Evolutionary conservation across 305 asterid species (phyloP), one percentile per base, ranked within the genome.

Genomic region (Rubia tinctorum): DNA sequence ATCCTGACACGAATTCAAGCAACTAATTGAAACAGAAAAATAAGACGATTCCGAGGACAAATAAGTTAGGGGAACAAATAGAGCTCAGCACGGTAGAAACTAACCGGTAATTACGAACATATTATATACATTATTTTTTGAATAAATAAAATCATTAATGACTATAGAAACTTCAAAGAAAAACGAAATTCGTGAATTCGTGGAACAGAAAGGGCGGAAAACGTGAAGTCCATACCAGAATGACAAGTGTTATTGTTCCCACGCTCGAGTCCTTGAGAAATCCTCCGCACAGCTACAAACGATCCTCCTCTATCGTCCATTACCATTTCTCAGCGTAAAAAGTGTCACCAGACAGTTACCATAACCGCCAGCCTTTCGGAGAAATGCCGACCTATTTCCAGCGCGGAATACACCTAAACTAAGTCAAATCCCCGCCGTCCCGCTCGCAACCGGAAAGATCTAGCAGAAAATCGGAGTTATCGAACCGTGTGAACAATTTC

Each of bases 231-330:
- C 27, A 25, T 75, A 83, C 86, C 84, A 73, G 87, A 83, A 88
- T 94, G 96, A 77, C 92, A 90, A 75, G 92, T 84, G 81, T 78
- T 86, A 81, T 43, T 83, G 81, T 62, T 73, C 13, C 92, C 95
- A 69, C 94, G 90, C 80, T 93, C 96, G 72, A 93, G 90, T 34
- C 98, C 96, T 69, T 87, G 98, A 47, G 97, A 90, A 78, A 94
- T 91, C 75, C 97, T 93, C 84, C 99, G 79, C 75, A 91, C 97
- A 13, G 99, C 97, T 64, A 94, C 97, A 64, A 94, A 94, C 65
- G 97, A 91, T 81, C 96, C 99, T 75, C 89, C 96, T 82, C 96
- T 88, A 74, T 91, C 97, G 74, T 91, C 96, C 97, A 94, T 90
- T 62, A 77, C 79, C 79, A 75, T 79, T 55, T 62, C 37, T 18